Percentiles rank a stretch among this genome's conserved stretches.
phyloP scores from a whole-genome alignment of 331 rosid genomes.

The Arachis monticola region DNA sequence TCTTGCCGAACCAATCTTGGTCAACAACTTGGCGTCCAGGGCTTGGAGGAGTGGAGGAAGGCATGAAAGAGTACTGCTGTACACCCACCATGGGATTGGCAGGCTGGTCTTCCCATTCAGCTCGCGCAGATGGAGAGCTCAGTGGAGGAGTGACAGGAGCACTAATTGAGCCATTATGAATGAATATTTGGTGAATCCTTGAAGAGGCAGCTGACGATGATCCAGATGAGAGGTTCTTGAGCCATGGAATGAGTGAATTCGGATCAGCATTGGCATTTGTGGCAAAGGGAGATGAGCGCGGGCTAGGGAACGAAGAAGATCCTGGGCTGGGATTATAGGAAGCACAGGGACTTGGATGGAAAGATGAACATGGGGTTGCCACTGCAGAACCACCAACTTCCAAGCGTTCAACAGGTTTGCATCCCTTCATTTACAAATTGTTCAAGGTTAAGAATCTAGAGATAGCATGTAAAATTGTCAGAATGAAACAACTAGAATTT shows the following conservation, averaged over 20 bases:
- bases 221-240: constrained; percentile 81
- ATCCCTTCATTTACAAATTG: constrained; percentile 60
- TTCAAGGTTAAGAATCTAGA: constrained; percentile 23
- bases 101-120: constrained; percentile 68
- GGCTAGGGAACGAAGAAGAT: constrained; percentile 88
- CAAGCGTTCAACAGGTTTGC: constrained; percentile 75
- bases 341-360: constrained; percentile 74
- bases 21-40: constrained; percentile 71
- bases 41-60: constrained; percentile 85
- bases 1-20: constrained; percentile 80
- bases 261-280: constrained; percentile 60
- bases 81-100: constrained; percentile 54
- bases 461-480: constrained; percentile 10
- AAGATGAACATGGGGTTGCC: constrained; percentile 77
- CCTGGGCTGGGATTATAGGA: constrained; percentile 91
- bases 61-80: constrained; percentile 62
- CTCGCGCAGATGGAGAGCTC: constrained; percentile 85
- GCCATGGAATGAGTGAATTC: constrained; percentile 87
- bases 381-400: constrained; percentile 68
- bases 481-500: constrained; percentile 18
- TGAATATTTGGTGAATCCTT: constrained; percentile 66
- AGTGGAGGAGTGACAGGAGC: constrained; percentile 94
- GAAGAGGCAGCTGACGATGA: constrained; percentile 82
- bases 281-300: constrained; percentile 66
- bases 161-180: neutral